phyloP scores from a whole-genome alignment of 768 basidiomycete genomes.

The Goffeauzyma gilvescens region DNA sequence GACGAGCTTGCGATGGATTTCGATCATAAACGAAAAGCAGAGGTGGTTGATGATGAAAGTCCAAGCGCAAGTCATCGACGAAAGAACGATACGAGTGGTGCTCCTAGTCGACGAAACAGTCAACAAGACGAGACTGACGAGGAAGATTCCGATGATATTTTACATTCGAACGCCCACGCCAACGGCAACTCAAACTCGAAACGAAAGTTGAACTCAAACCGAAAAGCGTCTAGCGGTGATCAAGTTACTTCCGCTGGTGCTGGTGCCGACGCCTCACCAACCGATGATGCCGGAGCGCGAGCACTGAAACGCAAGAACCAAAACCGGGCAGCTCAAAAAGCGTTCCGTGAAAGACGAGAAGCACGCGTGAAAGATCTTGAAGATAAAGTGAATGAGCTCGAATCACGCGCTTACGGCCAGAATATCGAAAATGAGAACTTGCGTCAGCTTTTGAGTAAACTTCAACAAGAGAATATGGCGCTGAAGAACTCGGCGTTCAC shows the following conservation, averaged over 20 bases:
- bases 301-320: slow-evolving; percentile 72
- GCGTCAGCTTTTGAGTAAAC: slow-evolving; percentile 58
- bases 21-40: too few relatives aligned
- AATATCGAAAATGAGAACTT: slow-evolving; percentile 71
- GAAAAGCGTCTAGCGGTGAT: not conserved
- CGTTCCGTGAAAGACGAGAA: slow-evolving; percentile 92
- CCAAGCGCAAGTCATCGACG: too few relatives aligned
- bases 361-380: slow-evolving; percentile 92
- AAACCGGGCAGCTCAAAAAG: slow-evolving; percentile 89
- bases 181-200: not conserved
- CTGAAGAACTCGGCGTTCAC: slow-evolving; percentile 70
- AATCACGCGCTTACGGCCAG: slow-evolving; percentile 56
- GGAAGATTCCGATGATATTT: not conserved
- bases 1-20: not conserved
- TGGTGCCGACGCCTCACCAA: too few relatives aligned
- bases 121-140: not conserved
- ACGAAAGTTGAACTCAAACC: not conserved
- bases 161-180: not conserved
- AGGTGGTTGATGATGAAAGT: too few relatives aligned
- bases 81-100: too few relatives aligned
- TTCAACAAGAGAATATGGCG: slow-evolving; percentile 69
- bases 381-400: slow-evolving; percentile 70
- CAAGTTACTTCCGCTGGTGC: not conserved
- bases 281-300: slow-evolving; percentile 2
- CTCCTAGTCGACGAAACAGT: not conserved